Conservation (phyloP, 192 early-diverging fungal genomes). For the Endogone sp. region DNA sequence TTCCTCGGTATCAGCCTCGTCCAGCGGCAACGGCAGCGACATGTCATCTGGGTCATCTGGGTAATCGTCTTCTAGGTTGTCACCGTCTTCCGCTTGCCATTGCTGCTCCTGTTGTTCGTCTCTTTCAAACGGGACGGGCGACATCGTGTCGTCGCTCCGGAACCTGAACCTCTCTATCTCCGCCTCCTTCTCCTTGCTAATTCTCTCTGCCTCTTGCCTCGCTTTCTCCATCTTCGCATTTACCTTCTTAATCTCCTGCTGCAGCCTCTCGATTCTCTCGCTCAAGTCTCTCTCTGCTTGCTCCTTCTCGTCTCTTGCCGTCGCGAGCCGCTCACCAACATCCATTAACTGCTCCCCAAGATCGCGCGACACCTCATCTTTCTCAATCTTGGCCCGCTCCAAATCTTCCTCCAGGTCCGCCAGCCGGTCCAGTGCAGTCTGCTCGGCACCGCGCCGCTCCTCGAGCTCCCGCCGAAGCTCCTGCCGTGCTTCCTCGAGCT, state of each 20-base stretch:
- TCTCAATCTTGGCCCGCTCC: not conserved
- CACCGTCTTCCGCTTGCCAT: not conserved
- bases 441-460: not conserved
- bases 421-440: not conserved
- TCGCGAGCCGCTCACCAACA: not conserved
- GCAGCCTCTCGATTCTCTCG: not conserved
- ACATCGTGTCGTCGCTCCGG: not conserved
- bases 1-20: not conserved
- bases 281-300: not conserved
- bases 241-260: not conserved
- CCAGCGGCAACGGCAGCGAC: not conserved
- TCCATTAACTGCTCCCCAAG: not conserved
- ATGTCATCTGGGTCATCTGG: not conserved
- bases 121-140: not conserved
- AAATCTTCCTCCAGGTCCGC: not conserved
- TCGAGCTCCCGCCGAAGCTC: not conserved
- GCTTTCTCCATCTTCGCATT: not conserved
- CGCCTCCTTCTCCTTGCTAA: not conserved
- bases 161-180: no score
- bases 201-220: not conserved
- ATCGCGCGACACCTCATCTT: not conserved
- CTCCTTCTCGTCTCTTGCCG: not conserved
- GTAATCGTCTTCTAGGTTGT: not conserved
- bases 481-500: not conserved
- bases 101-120: not conserved